phyloP scores from a whole-genome alignment of 164 flowering plant genomes.

The Saururus chinensis region DNA sequence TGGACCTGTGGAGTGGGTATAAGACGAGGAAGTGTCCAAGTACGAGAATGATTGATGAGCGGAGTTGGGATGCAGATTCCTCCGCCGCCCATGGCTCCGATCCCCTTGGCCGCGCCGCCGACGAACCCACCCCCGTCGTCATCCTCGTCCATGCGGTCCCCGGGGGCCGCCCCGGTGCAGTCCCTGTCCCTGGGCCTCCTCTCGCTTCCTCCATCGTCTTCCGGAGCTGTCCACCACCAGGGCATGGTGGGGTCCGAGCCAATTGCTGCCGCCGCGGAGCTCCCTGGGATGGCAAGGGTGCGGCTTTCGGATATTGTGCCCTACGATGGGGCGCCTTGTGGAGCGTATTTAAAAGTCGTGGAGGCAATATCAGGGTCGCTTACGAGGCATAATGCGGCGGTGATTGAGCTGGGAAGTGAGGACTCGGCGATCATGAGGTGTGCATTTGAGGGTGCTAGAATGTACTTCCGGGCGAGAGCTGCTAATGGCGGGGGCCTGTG shows the following conservation, averaged over 20 bases:
- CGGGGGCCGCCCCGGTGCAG: constrained; percentile 10
- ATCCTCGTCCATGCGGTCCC: constrained; percentile 10
- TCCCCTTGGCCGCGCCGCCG: constrained; percentile 12
- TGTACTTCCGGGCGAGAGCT: constrained; percentile 48
- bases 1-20: no score
- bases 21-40: background rate
- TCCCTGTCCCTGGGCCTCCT: constrained; percentile 21
- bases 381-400: constrained; percentile 68
- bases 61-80: constrained; percentile 20
- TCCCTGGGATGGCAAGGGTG: constrained; percentile 29
- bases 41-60: constrained; percentile 7
- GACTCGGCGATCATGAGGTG: constrained; percentile 70
- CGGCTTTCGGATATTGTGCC: constrained; percentile 59
- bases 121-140: constrained; percentile 16
- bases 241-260: constrained; percentile 23
- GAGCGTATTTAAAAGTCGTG: constrained; percentile 47
- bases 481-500: constrained; percentile 15
- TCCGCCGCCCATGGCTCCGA: constrained; percentile 13
- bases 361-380: constrained; percentile 72
- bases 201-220: constrained; percentile 12
- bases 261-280: constrained; percentile 22
- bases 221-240: no score
- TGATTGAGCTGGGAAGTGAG: constrained; percentile 61
- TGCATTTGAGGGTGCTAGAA: constrained; percentile 57
- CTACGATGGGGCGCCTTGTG: constrained; percentile 65